Evolutionary conservation across 1,284 basidiomycete species (phyloP).

Genomic region (Ceraceosorus bombacis): DNA sequence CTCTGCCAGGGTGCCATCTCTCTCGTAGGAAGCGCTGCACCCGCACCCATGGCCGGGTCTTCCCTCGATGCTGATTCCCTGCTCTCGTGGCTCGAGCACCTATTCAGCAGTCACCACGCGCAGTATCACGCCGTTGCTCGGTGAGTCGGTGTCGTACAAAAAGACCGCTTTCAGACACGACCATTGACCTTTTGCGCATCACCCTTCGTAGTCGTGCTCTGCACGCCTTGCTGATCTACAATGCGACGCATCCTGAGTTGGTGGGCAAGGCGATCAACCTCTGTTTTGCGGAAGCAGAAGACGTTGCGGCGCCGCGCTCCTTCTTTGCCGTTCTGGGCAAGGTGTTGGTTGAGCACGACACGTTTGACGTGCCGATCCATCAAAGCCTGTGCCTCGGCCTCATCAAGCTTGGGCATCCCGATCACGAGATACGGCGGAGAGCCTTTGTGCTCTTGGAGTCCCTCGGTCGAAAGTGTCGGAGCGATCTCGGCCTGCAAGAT

Average conservation of each 20-base stretch:
- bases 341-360: slow-evolving; percentile 59
- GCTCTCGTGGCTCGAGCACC: slow-evolving; percentile 52
- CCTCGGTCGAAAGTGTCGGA: slow-evolving; percentile 45
- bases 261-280: slow-evolving; percentile 65
- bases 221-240: slow-evolving; percentile 62
- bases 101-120: slow-evolving; percentile 49
- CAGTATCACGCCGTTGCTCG: slow-evolving; percentile 50
- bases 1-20: slow-evolving; percentile 50
- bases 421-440: slow-evolving; percentile 61
- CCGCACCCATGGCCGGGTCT: slow-evolving; percentile 69
- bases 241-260: slow-evolving; percentile 59
- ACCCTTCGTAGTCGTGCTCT: slow-evolving; percentile 59
- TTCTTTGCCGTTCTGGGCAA: slow-evolving; percentile 76
- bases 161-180: too few relatives aligned
- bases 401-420: slow-evolving; percentile 74
- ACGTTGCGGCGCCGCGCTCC: slow-evolving; percentile 50
- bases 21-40: slow-evolving; percentile 62
- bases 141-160: too few relatives aligned
- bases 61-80: slow-evolving; percentile 50
- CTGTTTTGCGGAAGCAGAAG: slow-evolving; percentile 60
- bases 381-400: slow-evolving; percentile 75
- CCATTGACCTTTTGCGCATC: too few relatives aligned
- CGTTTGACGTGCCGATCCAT: slow-evolving; percentile 62
- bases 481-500: slow-evolving; percentile 61
- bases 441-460: slow-evolving; percentile 70